A percentile compares a stretch with the other conserved stretches of the same genome.
Conservation (phyloP, 2,329 filamentous ascomycete genomes). For the Fusarium tanahbumbuense region DNA sequence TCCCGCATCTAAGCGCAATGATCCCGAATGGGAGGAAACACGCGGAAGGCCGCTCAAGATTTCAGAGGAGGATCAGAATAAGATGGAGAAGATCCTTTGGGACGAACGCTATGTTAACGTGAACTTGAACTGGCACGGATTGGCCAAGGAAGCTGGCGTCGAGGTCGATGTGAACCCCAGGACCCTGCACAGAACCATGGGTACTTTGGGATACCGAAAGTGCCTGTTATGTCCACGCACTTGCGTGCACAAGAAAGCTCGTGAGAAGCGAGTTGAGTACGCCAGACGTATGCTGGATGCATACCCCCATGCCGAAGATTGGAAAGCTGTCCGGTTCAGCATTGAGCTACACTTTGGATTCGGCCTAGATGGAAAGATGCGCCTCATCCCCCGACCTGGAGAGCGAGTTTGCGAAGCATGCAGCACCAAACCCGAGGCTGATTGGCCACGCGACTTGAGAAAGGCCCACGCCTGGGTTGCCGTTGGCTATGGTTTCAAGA, state of each 20-base stretch:
- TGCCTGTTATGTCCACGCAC: slow-evolving; percentile 49
- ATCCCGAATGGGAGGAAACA: slow-evolving; percentile 55
- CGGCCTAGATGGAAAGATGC: slow-evolving; percentile 53
- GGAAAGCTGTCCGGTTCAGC: slow-evolving; percentile 52
- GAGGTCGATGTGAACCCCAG: slow-evolving; percentile 50
- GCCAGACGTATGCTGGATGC: slow-evolving; percentile 50
- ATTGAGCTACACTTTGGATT: slow-evolving; percentile 55
- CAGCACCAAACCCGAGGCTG: slow-evolving; percentile 37
- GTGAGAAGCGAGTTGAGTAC: slow-evolving; percentile 52
- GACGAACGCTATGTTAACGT: slow-evolving; percentile 49
- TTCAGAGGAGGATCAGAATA: slow-evolving; percentile 50
- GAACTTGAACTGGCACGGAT: slow-evolving; percentile 50
- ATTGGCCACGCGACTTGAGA: slow-evolving; percentile 51
- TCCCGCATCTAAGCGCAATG: slow-evolving; percentile 50
- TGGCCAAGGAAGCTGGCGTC: slow-evolving; percentile 51
- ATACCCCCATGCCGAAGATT: slow-evolving; percentile 49
- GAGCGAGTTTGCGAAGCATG: slow-evolving; percentile 50
- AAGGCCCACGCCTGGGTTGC: slow-evolving; percentile 53
- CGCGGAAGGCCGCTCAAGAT: slow-evolving; percentile 53
- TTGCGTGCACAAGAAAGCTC: slow-evolving; percentile 48
- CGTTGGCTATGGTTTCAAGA: slow-evolving; percentile 53
- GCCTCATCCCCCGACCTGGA: slow-evolving; percentile 51
- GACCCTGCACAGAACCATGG: slow-evolving; percentile 54
- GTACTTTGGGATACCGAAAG: slow-evolving; percentile 52
- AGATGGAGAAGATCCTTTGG: slow-evolving; percentile 55